Base-by-base conservation (phyloP, 2,329 filamentous ascomycete species). In the Talaromyces pinophilus region DNA sequence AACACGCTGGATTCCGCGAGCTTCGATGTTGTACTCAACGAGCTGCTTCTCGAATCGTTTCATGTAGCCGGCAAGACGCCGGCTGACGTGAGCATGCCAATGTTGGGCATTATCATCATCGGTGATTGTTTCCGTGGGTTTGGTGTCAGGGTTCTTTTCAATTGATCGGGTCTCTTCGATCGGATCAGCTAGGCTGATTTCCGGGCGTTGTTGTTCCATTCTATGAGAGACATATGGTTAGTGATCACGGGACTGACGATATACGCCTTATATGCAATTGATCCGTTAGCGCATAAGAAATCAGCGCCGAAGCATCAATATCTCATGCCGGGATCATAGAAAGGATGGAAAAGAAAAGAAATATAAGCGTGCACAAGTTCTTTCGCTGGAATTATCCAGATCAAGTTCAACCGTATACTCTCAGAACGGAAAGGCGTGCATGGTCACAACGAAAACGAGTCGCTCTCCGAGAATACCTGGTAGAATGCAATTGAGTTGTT, bases 1-100 rank as follows among this genome's bases (percentile, higher is more conserved):
- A 1, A 88, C 86, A 25, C 86, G 82, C 71, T 87, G 81, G 59
- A 88, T 88, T 8, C 87, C 87, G 55, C 87, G 83, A 13, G 84
- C 82, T 72, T 89, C 87, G 57, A 87, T 77, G 54, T 80, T 80
- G 70, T 80, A 81, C 67, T 77, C 77, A n/a, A 79, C 70, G 15
- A 81, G 72, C 54, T 76, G 75, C 48, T 75, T 72, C 72, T 82
- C 80, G 66, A 82, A 79, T 15, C 71, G 69, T 67, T 71, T 73
- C 59, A 77, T 63, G 60, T 76, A 71, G 8, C 70, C 70, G 38
- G 73, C 73, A 38, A 80, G 54, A 33, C 74, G 74, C 6, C 70
- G 67, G n/a, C 72, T 68, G 40, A 70, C 62, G 42, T 59, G 63
- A 66, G 57, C 57, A 70, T 70, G 42, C 69, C 63, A 52, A 40